Base-by-base conservation (phyloP, 805 yeast species). In the Lipomyces chichibuensis region DNA sequence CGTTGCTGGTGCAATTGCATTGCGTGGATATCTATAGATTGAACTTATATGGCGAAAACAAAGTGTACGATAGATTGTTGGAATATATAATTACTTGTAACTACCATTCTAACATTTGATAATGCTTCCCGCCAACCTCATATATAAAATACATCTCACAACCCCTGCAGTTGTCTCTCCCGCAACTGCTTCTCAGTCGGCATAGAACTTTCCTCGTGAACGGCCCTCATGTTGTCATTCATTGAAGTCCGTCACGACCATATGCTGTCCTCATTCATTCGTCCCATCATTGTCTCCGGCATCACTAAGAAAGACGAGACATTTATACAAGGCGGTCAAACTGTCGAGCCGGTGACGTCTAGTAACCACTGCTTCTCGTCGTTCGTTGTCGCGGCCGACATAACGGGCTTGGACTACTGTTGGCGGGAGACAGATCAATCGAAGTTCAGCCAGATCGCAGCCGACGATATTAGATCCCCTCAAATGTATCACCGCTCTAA, bases 1-100 rank as follows among this genome's bases (percentile, higher is more conserved):
- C 5, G 63, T 66, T 27, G 14, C 62, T 13, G 67, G 70, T 29
- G 71, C 71, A 1, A 49, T 68, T 17, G 71, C 71, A 14, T 49
- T 68, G 39, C 71, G 71, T 2, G 71, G 71, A 8, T 68, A 54
- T 27, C 32, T 59, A n/a, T 63, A 32, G 27, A 14, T 6, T 27
- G 27, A 56, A 49, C n/a, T 23, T 13, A 43, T 17, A 4, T 43
- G 23, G 5, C 7, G 9, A 43, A 17, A 7, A 39, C 6, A 17
- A 5, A 17, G 23, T 43, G 49, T 43, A 43, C 49, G 49, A 43
- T 43, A 43, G 20, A 17, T 17, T 5, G n/a, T 54, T 39, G 56
- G 14, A 56, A 33, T 57, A 27, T 39, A 23, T 37, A 23, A 39
- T 33, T 57, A 20, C 23, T 57, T 49, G 35, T 54, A n/a, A n/a